A percentile compares a stretch with the other conserved stretches of the same genome.
Evolutionary conservation across 768 basidiomycete genomes (phyloP).

Genomic region (Amanita fuliginea): DNA sequence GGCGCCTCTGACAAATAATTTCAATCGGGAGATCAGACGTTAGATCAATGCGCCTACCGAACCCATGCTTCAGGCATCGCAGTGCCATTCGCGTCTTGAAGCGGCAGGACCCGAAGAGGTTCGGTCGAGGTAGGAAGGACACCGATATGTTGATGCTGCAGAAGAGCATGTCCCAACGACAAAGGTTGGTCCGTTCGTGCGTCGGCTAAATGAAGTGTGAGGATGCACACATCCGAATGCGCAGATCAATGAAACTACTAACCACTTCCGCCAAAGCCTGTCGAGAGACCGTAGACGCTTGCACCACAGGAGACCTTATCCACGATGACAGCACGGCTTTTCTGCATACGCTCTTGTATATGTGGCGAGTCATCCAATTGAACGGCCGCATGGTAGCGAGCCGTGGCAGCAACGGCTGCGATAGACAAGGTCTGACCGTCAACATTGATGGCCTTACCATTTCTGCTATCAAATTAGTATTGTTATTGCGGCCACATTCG

Average conservation of each 20-base stretch:
- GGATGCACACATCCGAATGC: constrained; percentile 5
- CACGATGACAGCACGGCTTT: constrained; percentile 56
- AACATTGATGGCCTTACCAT: constrained; percentile 43
- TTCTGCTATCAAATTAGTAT: constrained; percentile 24
- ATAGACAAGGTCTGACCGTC: constrained; percentile 58
- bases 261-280: constrained; percentile 72
- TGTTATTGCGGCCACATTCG: constrained; percentile 30
- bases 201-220: constrained; percentile 37
- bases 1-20: constrained; percentile 41
- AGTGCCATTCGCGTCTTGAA: constrained; percentile 54
- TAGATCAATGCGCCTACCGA: constrained; percentile 26
- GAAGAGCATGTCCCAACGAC: constrained; percentile 50
- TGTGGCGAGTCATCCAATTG: constrained; percentile 25
- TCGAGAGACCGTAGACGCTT: constrained; percentile 75
- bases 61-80: constrained; percentile 87
- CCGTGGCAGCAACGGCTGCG: constrained; percentile 55
- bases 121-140: constrained; percentile 46
- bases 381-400: constrained; percentile 42
- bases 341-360: constrained; percentile 42
- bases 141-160: constrained; percentile 68
- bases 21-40: constrained; percentile 23
- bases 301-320: constrained; percentile 56
- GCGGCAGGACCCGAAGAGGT: constrained; percentile 39
- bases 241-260: constrained; percentile 10
- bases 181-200: constrained; percentile 60